Evolutionary conservation across 495 filamentous ascomycete species (phyloP), one percentile per base, ranked within the genome.

Genomic region (Penicillium antarcticum): DNA sequence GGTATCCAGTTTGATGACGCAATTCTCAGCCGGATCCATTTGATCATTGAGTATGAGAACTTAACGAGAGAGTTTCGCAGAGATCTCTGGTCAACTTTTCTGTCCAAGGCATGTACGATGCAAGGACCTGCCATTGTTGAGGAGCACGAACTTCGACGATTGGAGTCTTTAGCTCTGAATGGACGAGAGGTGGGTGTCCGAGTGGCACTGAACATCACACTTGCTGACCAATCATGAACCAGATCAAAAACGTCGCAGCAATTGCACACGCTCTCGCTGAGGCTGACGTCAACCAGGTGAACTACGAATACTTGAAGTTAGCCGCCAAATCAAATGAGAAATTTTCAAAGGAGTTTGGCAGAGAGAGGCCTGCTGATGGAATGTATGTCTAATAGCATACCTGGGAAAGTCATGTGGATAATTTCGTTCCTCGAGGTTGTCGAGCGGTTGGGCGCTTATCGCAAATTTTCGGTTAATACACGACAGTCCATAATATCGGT

Each of bases 21-120:
- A 17, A 68, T 79, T 54, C 56, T 69, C 13, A 73, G 62, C 26
- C 63, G 73, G 1, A 72, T 78, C 36, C 73, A 80, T 51, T 35
- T 80, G 9, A 56, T 55, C 1, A 58, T 78, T 4, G 54, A 73
- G 38, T 78, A 77, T 45, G 61, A 69, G 0, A 58, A 72, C 16
- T 62, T 80, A 9, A 62, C 14, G 3, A 37, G 36, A 13, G 50
- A 56, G 2, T 53, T 55, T 14, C 49, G 67, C n/a, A 50, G 31
- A 33, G 44, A 51, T 19, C 56, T 72, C 26, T 73, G 56, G 62
- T 12, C 18, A 42, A 53, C 21, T 23, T 53, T 56, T 36, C 38
- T 57, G 32, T 32, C 45, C n/a, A 52, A 35, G 37, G 59, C 44
- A 10, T 33, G 24, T 21, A 64, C 54, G 26, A 16, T 53, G 13